Evolutionary conservation across 2,329 filamentous ascomycete species (phyloP).

Genomic region (Colletotrichum tropicicola): DNA sequence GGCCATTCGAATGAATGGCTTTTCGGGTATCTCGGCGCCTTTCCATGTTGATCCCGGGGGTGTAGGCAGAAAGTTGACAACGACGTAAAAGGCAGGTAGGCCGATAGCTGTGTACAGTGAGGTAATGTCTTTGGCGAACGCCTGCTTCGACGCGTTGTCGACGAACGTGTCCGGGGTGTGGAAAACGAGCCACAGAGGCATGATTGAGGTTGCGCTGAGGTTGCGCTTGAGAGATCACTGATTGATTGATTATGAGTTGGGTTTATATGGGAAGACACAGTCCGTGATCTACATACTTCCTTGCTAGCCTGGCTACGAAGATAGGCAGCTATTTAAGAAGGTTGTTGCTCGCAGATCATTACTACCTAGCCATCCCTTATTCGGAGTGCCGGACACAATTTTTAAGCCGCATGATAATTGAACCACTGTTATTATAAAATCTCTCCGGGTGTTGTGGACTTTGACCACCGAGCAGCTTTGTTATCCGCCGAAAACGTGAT

Average conservation of each 20-base stretch:
- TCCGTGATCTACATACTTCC: no score
- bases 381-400: no score
- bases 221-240: no score
- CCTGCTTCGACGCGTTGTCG: conserved; percentile 36
- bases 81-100: conserved; percentile 54
- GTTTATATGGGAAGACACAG: no score
- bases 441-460: no score
- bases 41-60: conserved; percentile 34
- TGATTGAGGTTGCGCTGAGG: conserved; percentile 33
- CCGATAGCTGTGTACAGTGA: conserved; percentile 33
- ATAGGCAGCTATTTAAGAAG: no score
- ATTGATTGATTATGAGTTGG: no score
- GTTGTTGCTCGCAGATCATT: no score
- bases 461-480: no score
- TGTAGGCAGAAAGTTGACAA: conserved; percentile 47
- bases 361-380: no score
- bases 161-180: conserved; percentile 46
- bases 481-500: neutral
- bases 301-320: no score
- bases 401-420: no score
- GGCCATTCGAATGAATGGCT: conserved; percentile 46
- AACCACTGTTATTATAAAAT: neutral
- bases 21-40: conserved; percentile 13
- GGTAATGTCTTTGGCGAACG: conserved; percentile 46
- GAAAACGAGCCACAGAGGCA: conserved; percentile 55